Conservation (phyloP, 805 yeast genomes). For the Saccharomycopsis lassenensis region DNA sequence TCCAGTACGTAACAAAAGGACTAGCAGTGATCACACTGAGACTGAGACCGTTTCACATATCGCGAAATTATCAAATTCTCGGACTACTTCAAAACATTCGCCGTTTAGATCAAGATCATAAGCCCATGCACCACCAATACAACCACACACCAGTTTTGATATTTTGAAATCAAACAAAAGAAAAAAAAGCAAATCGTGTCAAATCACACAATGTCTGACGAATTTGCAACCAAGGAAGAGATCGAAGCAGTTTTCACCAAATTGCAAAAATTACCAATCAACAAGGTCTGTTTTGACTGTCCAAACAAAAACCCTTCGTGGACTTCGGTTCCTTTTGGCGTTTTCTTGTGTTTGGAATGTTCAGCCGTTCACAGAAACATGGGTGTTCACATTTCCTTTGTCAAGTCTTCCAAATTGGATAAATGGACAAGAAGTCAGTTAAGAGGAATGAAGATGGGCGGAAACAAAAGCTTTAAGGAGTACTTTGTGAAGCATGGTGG, state of each 20-base stretch:
- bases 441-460: constrained; percentile 89
- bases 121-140: too few relatives aligned
- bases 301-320: constrained; percentile 91
- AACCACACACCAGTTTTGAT: too few relatives aligned
- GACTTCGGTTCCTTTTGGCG: constrained; percentile 97
- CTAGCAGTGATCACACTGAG: too few relatives aligned
- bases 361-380: constrained; percentile 90
- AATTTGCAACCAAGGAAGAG: constrained; percentile 53
- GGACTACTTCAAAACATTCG: too few relatives aligned
- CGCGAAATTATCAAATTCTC: too few relatives aligned
- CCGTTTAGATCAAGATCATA: too few relatives aligned
- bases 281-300: constrained; percentile 89
- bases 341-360: constrained; percentile 85
- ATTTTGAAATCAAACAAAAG: too few relatives aligned
- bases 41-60: too few relatives aligned
- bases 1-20: too few relatives aligned
- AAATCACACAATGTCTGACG: constrained; percentile 10
- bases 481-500: constrained; percentile 83
- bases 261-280: constrained; percentile 55
- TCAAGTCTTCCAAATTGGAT: constrained; percentile 83
- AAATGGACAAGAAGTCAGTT: constrained; percentile 89
- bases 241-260: constrained; percentile 53
- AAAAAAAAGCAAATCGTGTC: neutral
- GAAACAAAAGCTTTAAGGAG: constrained; percentile 78
- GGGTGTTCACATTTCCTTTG: constrained; percentile 95